These are phyloP conservation scores for Nothophaeocryptopus gaeumannii DNA, from an alignment of 2,329 filamentous ascomycete genomes.

Conservation along the genomic window DNA sequence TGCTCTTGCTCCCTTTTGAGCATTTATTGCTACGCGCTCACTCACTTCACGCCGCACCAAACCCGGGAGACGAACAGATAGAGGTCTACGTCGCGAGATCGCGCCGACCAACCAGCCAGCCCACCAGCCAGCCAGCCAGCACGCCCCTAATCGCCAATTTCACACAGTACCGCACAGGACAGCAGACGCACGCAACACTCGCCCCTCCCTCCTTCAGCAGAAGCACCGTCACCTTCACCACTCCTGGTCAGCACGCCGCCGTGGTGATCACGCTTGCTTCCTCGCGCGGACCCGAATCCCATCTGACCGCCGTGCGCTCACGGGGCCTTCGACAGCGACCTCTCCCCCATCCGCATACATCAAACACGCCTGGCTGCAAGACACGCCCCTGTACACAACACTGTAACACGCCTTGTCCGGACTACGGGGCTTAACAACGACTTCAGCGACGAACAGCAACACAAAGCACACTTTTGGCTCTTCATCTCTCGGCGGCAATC, in stretches of 20 bases:
- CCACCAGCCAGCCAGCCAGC: background rate
- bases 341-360: background rate
- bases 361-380: background rate
- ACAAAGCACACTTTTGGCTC: constrained; percentile 10
- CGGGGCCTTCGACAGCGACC: background rate
- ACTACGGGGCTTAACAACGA: background rate
- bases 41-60: background rate
- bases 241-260: too few relatives aligned
- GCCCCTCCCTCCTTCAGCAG: too few relatives aligned
- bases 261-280: too few relatives aligned
- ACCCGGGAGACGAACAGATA: background rate
- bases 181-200: too few relatives aligned
- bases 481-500: constrained; percentile 21
- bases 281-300: too few relatives aligned
- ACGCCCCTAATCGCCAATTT: too few relatives aligned
- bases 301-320: too few relatives aligned
- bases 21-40: constrained; percentile 3
- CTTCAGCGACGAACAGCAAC: constrained; percentile 3
- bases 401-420: background rate
- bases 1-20: constrained; percentile 2
- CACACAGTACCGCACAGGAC: too few relatives aligned
- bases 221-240: too few relatives aligned
- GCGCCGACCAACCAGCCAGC: background rate
- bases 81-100: constrained; percentile 3
- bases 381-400: constrained; percentile 2